phyloP scores from a whole-genome alignment of 306 rosid genomes.

The Prunus persica region DNA sequence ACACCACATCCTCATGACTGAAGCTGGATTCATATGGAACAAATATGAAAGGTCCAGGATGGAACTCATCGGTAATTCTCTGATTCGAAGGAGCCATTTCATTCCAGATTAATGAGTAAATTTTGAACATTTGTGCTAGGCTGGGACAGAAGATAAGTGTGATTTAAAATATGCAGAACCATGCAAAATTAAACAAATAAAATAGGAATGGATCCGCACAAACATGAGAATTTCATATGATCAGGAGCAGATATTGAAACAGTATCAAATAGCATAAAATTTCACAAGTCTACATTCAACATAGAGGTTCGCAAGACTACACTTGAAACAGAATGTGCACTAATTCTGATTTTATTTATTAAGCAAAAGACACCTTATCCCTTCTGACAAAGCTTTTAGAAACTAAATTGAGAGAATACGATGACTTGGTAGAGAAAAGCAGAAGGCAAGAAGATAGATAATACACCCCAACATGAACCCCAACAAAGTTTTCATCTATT shows the following conservation, averaged over 20 bases:
- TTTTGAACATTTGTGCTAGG: slow-evolving; percentile 66
- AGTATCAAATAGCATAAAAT: background rate
- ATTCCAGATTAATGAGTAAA: slow-evolving; percentile 73
- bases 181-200: background rate
- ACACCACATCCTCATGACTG: slow-evolving; percentile 50
- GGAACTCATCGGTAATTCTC: slow-evolving; percentile 51
- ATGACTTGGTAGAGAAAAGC: background rate
- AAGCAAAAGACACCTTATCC: background rate
- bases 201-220: background rate
- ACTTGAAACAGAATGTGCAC: background rate
- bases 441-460: background rate
- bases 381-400: background rate
- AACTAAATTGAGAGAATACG: background rate
- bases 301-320: background rate
- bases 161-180: slow-evolving; percentile 5
- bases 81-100: slow-evolving; percentile 63
- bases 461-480: too few species aligned
- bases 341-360: background rate
- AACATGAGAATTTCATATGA: background rate
- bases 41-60: slow-evolving; percentile 72
- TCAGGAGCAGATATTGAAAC: background rate
- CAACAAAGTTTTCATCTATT: too few species aligned
- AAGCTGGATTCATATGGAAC: slow-evolving; percentile 51
- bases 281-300: background rate
- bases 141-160: slow-evolving; percentile 42